phyloP scores from a whole-genome alignment of 208 protist species.

The Strigomonas oncopelti region DNA sequence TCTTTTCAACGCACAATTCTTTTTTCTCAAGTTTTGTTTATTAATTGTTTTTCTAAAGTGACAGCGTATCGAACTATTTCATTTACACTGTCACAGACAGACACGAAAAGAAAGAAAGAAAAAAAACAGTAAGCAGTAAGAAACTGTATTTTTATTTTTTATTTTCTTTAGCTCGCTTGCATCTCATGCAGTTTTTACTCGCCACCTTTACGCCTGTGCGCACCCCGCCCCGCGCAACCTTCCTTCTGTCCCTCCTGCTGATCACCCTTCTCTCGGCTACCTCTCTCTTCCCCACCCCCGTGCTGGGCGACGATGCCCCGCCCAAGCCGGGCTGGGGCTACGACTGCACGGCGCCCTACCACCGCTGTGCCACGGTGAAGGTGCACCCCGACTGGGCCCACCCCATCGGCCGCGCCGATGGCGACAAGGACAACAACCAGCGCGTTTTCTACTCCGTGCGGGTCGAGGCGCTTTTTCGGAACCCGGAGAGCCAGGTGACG shows the following conservation, averaged over 20 bases:
- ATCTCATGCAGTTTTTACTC: too few species aligned
- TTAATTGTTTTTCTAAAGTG: slow-evolving; percentile 1
- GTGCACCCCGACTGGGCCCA: slow-evolving; percentile 31
- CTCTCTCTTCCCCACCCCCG: not conserved
- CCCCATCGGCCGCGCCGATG: too few species aligned
- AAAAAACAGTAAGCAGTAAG: slow-evolving; percentile 14
- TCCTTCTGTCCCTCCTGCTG: too few species aligned
- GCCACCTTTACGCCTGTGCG: too few species aligned
- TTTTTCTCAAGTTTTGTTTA: not conserved
- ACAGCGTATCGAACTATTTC: not conserved
- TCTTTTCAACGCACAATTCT: not conserved
- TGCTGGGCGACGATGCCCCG: slow-evolving; percentile 14
- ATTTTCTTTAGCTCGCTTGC: not conserved
- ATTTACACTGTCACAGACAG: too few species aligned
- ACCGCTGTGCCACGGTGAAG: slow-evolving; percentile 33
- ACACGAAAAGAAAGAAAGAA: too few species aligned
- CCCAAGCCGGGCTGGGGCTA: slow-evolving; percentile 28
- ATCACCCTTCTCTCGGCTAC: too few species aligned
- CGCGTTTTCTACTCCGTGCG: slow-evolving; percentile 31
- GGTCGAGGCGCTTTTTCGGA: slow-evolving; percentile 9
- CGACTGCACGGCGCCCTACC: slow-evolving; percentile 24
- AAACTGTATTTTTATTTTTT: not conserved
- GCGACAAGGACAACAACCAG: slow-evolving; percentile 14
- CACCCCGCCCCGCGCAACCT: too few species aligned
- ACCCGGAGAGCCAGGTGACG: slow-evolving; percentile 18